Evolutionary conservation across 169 alveolate species (phyloP), one percentile per base, ranked within the genome.

Genomic region (Theileria orientalis): DNA sequence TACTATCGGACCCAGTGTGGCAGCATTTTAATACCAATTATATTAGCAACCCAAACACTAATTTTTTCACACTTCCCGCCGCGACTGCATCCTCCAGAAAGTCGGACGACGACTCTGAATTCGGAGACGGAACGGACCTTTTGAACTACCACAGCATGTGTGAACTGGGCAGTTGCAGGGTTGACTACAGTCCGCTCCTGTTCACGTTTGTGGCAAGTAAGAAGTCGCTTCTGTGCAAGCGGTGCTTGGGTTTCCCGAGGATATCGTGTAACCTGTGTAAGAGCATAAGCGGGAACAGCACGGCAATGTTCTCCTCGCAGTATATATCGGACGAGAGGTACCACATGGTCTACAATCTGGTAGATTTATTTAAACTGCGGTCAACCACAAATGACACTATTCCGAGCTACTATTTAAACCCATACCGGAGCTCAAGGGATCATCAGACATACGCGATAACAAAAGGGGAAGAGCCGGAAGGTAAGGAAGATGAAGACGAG

Each of bases 101-200:
- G 25, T 1, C 60, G 7, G 27, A 49, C n/a, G 60, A 49, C 19
- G 46, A 25, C 21, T 21, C 13, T 0, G 56, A 47, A 27, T 13
- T 68, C 35, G 21, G 19, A 13, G 74, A 37, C 30, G 56, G 68
- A 37, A 68, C 76, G 11, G 76, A 68, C 14, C 23, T 79, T 0
- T 32, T 73, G 52, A 51, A 57, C 14, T 30, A 30, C n/a, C 83
- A 68, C 29, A 78, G 40, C 13, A 56, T 79, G 75, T 67, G 76
- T 41, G 87, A 79, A 11, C 16, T 62, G 33, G 74, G 73, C 2
- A 72, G 76, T n/a, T 79, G 80, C 71, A 44, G 71, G 23, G 47
- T 79, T 16, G 87, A 79, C 61, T 79, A 79, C 77, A 79, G 87
- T 49, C 87, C 87, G 37, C 68, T 54, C 57, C 63, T 79, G 47